These are phyloP conservation scores for Exophiala sp. DNA, from an alignment of 2,329 filamentous ascomycete genomes.

Conservation along the genomic window DNA sequence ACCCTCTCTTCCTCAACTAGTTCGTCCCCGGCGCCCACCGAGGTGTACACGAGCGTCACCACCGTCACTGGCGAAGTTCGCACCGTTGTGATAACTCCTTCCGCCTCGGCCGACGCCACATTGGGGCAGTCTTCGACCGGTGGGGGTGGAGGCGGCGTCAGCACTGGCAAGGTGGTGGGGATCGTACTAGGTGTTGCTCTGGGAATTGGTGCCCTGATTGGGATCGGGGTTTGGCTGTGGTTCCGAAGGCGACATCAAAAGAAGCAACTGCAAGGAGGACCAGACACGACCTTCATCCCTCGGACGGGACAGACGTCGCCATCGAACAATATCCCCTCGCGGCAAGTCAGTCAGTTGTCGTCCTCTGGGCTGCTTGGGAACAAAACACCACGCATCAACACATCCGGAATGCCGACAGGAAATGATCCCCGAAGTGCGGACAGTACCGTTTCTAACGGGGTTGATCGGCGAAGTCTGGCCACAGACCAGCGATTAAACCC, in stretches of 20 bases:
- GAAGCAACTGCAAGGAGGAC: background rate
- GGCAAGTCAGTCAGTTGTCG: constrained; percentile 30
- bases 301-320: constrained; percentile 18
- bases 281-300: constrained; percentile 17
- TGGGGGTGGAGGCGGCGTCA: constrained; percentile 32
- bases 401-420: constrained; percentile 14
- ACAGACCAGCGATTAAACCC: constrained; percentile 44
- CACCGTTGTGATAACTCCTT: constrained; percentile 29
- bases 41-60: constrained; percentile 28
- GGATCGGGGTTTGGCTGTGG: constrained; percentile 37
- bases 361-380: constrained; percentile 25
- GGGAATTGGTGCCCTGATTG: constrained; percentile 36
- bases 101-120: constrained; percentile 22
- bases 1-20: background rate
- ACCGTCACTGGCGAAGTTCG: constrained; percentile 32
- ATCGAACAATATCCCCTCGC: constrained; percentile 27
- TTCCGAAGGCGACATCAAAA: constrained; percentile 35
- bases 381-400: constrained; percentile 25
- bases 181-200: constrained; percentile 40
- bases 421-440: constrained; percentile 21
- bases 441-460: constrained; percentile 8
- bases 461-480: constrained; percentile 26
- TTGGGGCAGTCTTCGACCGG: constrained; percentile 23
- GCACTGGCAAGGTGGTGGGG: constrained; percentile 41
- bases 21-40: constrained; percentile 25